Evolutionary conservation across 2,329 filamentous ascomycete genomes (phyloP), one percentile per base, ranked within the genome.

Genomic region (Neobulgaria alba): DNA sequence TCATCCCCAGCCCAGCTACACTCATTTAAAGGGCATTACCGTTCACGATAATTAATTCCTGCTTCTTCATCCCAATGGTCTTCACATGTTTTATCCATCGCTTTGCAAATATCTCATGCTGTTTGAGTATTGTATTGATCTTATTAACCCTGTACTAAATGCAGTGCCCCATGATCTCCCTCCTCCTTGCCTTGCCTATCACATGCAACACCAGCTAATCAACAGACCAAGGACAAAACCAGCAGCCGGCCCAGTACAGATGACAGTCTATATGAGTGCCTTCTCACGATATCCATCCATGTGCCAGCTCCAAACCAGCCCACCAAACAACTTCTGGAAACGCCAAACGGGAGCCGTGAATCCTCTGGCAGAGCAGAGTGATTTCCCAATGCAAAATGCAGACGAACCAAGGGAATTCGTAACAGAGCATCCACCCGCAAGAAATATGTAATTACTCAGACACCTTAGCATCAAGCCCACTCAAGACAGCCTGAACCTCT

Each of bases 401-500:
- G 34, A 40, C 35, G 20, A 23, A 41, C 15, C 35, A 47, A 51
- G 36, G 41, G 41, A 43, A 49, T 48, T 51, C 47, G 49, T 49
- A 39, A 49, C 33, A n/a, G n/a, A n/a, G n/a, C n/a, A 16, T 20
- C 29, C 12, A 12, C 40, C 29, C 5, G 30, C 35, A 26, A 34
- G 20, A 29, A 39, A 21, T 7, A 26, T 17, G 17, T 10, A 34
- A 23, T 34, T 43, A 43, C 33, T 33, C 10, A 21, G 21, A 23
- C 38, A 47, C 45, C 32, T 47, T 50, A 2, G 41, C 47, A 50
- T 92, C 85, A 43, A 90, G 58, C 19, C 69, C 67, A 55, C 71
- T 78, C 50, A 92, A 61, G 32, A 83, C 65, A 9, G 67, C 72
- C 59, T 90, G 83, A 3, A 83, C 79, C 48, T 82, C 72, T 53